Base-by-base conservation (phyloP, 2,329 filamentous ascomycete genomes). In the Cladophialophora exuberans region DNA sequence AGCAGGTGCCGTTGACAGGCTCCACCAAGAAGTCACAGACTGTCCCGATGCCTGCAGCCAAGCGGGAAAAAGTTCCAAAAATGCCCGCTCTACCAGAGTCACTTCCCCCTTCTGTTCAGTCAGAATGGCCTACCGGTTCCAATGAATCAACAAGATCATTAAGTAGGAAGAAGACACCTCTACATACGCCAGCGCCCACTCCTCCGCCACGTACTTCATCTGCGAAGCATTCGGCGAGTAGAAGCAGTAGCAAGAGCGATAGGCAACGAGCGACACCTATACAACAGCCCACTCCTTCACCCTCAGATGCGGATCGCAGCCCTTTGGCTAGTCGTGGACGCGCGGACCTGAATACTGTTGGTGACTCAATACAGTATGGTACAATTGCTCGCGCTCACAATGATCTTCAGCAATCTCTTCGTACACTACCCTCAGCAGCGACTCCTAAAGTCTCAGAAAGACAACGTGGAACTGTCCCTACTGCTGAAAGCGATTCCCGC, bases 361-460 rank as follows among this genome's bases (percentile, higher is more conserved):
- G 54, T 30, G 43, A 52, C 56, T 66, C 55, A 63, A 64, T 46
- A 65, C 71, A 13, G 66, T 70, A 41, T 18, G 33, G 25, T 20
- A 28, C 39, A 2, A 17, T 56, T 23, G 30, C 36, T 30, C 41
- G 25, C 68, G 13, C 79, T 25, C 59, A 63, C 47, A 49, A 52
- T 31, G 43, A 58, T 11, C 47, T 61, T 7, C 59, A 57, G 38
- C 52, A 57, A 28, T 61, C 61, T 2, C 38, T 63, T 17, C 13
- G 36, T 13, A 30, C 15, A 7, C 42, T 79, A 30, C 85, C 86
- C 26, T 69, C 74, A 28, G 76, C 87, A 45, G 87, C 87, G 1
- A 90, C 86, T 64, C 79, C 87, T 68, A 83, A 88, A 64, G 86
- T 86, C 20, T 85, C 85, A 0, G 81, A 83, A 4, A 79, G 83